Evolutionary conservation across 2,329 filamentous ascomycete genomes (phyloP), one percentile per base, ranked within the genome.

Genomic region (Nannizzia gypsea): DNA sequence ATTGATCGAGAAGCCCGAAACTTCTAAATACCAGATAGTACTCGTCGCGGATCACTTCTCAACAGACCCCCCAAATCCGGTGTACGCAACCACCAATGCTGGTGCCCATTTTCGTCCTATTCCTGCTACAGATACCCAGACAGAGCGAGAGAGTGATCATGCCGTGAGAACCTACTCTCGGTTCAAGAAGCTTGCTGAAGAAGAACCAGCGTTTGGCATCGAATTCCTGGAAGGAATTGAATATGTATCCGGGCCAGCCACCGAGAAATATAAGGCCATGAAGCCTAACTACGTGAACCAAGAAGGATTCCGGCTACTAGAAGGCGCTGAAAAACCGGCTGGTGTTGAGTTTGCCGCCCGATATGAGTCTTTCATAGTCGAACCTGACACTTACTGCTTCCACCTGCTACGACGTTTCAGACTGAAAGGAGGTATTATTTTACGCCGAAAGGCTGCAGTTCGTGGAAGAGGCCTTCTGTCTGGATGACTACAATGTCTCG

Each of bases 21-120:
- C 69, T 61, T 63, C 66, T 26, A 55, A 61, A 60, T 62, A 65
- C 17, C 61, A 64, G 34, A 68, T 77, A 58, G 66, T 74, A 9
- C 67, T 78, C 15, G 64, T 76, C 52, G 74, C 76, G 36, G 66
- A 71, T 22, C 71, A 76, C 50, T 71, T 76, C 58, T 74, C 75
- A 20, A 66, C 67, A 15, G 64, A 67, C 59, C 59, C 60, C n/a
- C 60, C 42, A 56, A 64, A 69, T 52, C 69, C 71, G 6, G 76
- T 74, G 15, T 79, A 78, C 65, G 71, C 77, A 44, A 77, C 75
- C 1, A 73, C 73, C 31, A 77, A 74, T 72, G 76, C 76, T 0
- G 76, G 76, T 24, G 77, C 75, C 1, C 77, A 79, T 65, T 78
- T 76, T 63, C 73, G 77, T 1, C 76, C 77, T 0, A 71, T 77